Evolutionary conservation across 2,329 filamentous ascomycete species (phyloP).

Genomic region (Aspergillus amoenus): DNA sequence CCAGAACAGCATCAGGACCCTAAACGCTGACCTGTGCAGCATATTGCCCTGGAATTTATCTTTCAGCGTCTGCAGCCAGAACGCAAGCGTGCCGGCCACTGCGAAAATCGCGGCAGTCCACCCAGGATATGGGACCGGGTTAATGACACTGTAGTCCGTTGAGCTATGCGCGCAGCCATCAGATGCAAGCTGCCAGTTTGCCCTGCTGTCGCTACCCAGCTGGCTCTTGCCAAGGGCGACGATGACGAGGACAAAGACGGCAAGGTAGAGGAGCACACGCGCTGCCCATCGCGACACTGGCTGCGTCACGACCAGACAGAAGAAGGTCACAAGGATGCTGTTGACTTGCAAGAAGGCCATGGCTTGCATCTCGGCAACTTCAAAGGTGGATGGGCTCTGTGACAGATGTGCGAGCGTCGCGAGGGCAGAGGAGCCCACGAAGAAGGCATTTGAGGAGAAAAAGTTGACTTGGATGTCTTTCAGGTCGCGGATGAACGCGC

Average conservation of each 20-base stretch:
- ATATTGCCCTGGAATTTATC: constrained; percentile 2
- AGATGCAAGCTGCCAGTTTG: constrained; percentile 4
- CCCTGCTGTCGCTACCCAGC: constrained; percentile 1
- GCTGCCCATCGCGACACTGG: constrained; percentile 7
- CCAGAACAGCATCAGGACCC: constrained; percentile 1
- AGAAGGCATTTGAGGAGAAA: constrained; percentile 11
- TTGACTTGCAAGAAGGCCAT: constrained; percentile 10
- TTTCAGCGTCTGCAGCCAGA: constrained; percentile 3
- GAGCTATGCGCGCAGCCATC: constrained; percentile 11
- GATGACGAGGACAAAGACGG: constrained; percentile 2
- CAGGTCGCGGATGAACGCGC: background rate
- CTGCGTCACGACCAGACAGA: constrained; percentile 5
- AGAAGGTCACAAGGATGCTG: constrained; percentile 10
- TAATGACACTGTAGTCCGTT: constrained; percentile 8
- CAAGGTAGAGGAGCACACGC: constrained; percentile 4
- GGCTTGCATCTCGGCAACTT: constrained; percentile 10
- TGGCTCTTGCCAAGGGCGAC: constrained; percentile 4
- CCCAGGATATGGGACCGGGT: constrained; percentile 7
- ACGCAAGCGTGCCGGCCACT: constrained; percentile 1
- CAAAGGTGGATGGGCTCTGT: constrained; percentile 9
- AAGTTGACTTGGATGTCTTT: constrained; percentile 7
- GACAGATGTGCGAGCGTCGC: constrained; percentile 8
- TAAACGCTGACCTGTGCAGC: background rate
- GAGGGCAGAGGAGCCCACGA: constrained; percentile 5
- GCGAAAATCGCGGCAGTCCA: constrained; percentile 7